Conservation (phyloP, 371 early-diverging fungal species). For the Phascolomyces articulosus region DNA sequence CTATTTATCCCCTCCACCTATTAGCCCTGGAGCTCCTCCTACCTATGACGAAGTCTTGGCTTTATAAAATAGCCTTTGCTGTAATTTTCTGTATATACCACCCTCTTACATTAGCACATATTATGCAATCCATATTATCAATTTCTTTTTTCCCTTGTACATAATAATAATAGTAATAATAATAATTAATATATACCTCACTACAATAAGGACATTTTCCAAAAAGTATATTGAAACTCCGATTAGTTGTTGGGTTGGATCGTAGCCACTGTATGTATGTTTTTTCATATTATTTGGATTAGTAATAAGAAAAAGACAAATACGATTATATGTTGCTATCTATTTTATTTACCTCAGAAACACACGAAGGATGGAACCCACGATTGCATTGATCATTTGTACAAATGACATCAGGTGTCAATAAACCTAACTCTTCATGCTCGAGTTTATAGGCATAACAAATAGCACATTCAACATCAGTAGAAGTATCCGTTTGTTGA, state of each 20-base stretch:
- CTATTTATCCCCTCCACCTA: background rate
- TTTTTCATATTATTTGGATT: no score
- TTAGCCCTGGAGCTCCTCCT: background rate
- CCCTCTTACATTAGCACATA: background rate
- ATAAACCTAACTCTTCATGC: background rate
- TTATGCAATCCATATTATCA: background rate
- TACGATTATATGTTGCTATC: background rate
- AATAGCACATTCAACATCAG: constrained; percentile 46
- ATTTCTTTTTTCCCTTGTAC: no score
- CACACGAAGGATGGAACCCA: constrained; percentile 42
- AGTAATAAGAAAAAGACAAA: no score
- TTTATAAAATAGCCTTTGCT: constrained; percentile 31
- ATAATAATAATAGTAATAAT: background rate
- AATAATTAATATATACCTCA: constrained; percentile 27
- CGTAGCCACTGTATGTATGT: constrained; percentile 33
- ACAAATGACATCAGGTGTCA: constrained; percentile 39
- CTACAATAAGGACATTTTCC: constrained; percentile 50
- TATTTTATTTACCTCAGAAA: constrained; percentile 32
- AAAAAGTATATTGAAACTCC: constrained; percentile 46
- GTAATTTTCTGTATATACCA: constrained; percentile 40
- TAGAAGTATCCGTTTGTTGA: background rate
- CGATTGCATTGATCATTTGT: constrained; percentile 34
- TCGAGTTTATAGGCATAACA: constrained; percentile 45
- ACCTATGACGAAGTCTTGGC: background rate
- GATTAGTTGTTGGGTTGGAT: constrained; percentile 34